Conservation (phyloP, 73 alveolate species). For the Tetrahymena elliotti region DNA sequence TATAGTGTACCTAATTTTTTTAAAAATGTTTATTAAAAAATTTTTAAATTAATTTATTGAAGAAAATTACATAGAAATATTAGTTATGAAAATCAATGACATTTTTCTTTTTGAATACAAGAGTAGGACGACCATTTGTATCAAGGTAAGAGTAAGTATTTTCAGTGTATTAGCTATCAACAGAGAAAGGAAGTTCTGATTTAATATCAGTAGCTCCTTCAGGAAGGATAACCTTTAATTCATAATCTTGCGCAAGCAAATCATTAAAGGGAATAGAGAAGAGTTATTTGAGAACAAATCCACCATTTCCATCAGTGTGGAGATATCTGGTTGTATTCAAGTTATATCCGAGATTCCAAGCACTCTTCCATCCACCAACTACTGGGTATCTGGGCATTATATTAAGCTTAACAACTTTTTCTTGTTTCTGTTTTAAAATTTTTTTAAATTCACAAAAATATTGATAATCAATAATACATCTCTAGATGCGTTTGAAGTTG, state of each 20-base stretch:
- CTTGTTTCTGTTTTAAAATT: constrained; percentile 25
- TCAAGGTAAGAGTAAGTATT: constrained; percentile 54
- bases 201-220: constrained; percentile 89
- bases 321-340: constrained; percentile 86
- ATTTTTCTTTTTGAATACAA: constrained; percentile 47
- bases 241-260: constrained; percentile 79
- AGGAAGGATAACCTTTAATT: constrained; percentile 82
- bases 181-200: constrained; percentile 67
- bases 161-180: constrained; percentile 35
- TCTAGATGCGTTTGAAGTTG: constrained; percentile 84
- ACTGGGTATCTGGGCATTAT: constrained; percentile 91
- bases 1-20: constrained; percentile 12
- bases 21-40: not conserved
- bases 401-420: constrained; percentile 61
- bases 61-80: constrained; percentile 32
- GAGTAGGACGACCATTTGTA: constrained; percentile 65
- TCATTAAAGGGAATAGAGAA: constrained; percentile 74
- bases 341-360: constrained; percentile 90
- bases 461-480: constrained; percentile 20
- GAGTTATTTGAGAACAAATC: constrained; percentile 57
- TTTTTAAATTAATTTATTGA: not conserved
- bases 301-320: constrained; percentile 52
- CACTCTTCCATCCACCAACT: constrained; percentile 95
- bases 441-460: not conserved
- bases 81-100: constrained; percentile 55